Evolutionary conservation across 148 eudicot genomes (phyloP).

Genomic region (Rhododendron ferrugineum): DNA sequence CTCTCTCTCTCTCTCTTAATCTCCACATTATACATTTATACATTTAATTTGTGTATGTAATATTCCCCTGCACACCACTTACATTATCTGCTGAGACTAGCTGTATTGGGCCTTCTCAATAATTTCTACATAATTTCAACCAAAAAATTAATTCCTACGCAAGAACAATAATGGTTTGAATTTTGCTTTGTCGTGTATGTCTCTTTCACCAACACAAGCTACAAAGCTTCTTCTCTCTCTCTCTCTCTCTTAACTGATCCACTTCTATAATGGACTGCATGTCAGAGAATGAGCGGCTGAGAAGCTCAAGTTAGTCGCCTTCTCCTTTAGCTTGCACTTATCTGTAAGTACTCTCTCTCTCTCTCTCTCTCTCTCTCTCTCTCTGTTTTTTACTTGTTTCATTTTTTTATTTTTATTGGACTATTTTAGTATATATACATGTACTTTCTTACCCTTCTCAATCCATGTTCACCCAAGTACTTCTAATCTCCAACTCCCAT

Average conservation of each 20-base stretch:
- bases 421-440: neutral
- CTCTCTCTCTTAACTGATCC: neutral
- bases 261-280: conserved; percentile 27
- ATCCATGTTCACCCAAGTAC: neutral
- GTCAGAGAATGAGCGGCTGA: conserved; percentile 59
- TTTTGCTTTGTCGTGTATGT: neutral
- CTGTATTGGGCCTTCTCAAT: neutral
- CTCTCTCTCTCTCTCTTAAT: neutral
- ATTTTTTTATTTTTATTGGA: neutral
- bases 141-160: no score
- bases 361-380: neutral
- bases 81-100: neutral
- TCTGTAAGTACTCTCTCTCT: neutral
- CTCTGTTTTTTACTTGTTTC: neutral
- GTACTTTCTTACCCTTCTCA: neutral
- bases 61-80: neutral
- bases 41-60: neutral
- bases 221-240: neutral
- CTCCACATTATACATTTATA: neutral
- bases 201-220: neutral
- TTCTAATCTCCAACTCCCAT: neutral
- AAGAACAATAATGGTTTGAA: neutral
- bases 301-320: conserved; percentile 25
- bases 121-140: neutral
- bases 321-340: conserved; percentile 14